Conservation (phyloP, 2,329 filamentous ascomycete genomes). For the Ophiostoma himal-ulmi region DNA sequence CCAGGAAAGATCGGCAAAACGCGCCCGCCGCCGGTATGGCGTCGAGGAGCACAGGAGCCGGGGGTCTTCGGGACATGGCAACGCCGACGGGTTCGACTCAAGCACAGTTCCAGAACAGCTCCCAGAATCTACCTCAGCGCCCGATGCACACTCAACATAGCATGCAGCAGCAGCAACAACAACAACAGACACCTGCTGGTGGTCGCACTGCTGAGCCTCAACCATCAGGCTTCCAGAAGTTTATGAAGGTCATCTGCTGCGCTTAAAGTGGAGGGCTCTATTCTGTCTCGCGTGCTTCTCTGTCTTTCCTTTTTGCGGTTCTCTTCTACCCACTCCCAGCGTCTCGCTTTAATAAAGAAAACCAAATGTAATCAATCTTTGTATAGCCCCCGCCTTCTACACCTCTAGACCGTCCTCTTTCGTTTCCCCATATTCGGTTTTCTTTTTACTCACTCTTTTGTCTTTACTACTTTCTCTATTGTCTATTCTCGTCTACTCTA, state of each 20-base stretch:
- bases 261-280: conserved; percentile 43
- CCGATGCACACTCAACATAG: conserved; percentile 56
- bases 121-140: conserved; percentile 71
- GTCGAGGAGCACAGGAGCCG: conserved; percentile 71
- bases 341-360: not conserved
- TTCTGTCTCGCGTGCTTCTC: conserved; percentile 9
- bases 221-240: conserved; percentile 79
- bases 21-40: conserved; percentile 64
- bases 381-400: conserved; percentile 5
- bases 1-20: conserved; percentile 69
- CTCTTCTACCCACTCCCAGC: not conserved
- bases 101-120: conserved; percentile 94
- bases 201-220: conserved; percentile 62
- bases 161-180: conserved; percentile 43
- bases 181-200: conserved; percentile 38
- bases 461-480: not conserved
- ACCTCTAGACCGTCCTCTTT: not conserved
- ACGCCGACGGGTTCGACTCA: conserved; percentile 88
- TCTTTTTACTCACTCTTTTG: not conserved
- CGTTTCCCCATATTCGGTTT: not conserved
- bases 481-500: not conserved
- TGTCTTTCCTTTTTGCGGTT: not conserved
- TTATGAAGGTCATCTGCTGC: conserved; percentile 90
- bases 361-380: not conserved
- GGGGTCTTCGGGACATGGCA: conserved; percentile 67